A percentile compares a stretch with the other conserved stretches of the same genome.
Evolutionary conservation across 2,329 filamentous ascomycete species (phyloP).

Genomic region (Xylariaceae sp.): DNA sequence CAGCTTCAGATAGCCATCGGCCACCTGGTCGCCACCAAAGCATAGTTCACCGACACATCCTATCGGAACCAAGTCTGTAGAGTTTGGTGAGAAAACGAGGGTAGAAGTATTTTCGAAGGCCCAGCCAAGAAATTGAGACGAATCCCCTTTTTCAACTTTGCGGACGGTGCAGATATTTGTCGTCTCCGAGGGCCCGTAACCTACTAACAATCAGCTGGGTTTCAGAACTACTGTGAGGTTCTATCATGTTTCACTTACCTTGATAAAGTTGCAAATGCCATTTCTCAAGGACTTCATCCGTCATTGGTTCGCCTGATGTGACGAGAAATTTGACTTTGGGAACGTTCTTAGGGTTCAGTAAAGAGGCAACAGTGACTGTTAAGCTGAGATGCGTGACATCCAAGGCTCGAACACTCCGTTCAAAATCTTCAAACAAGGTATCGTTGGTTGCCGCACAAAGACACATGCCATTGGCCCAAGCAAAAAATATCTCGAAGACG

Average conservation of each 20-base stretch:
- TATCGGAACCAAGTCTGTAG: slow-evolving; percentile 56
- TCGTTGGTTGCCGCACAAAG: slow-evolving; percentile 76
- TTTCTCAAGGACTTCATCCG: slow-evolving; percentile 62
- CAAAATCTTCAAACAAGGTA: slow-evolving; percentile 69
- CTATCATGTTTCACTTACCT: slow-evolving; percentile 41
- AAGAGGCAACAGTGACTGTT: slow-evolving; percentile 78
- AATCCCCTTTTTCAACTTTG: slow-evolving; percentile 54
- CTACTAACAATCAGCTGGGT: slow-evolving; percentile 24
- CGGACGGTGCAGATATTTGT: slow-evolving; percentile 85
- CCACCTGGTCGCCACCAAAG: slow-evolving; percentile 82
- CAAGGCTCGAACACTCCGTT: slow-evolving; percentile 61
- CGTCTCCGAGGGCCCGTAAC: slow-evolving; percentile 81
- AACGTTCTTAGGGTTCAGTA: slow-evolving; percentile 67
- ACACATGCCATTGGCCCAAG: slow-evolving; percentile 75
- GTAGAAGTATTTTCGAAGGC: slow-evolving; percentile 74
- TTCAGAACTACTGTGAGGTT: background rate
- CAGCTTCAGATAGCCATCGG: slow-evolving; percentile 65
- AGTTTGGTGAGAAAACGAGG: slow-evolving; percentile 54
- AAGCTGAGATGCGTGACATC: slow-evolving; percentile 76
- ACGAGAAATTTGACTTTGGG: slow-evolving; percentile 73
- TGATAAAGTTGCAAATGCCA: slow-evolving; percentile 74
- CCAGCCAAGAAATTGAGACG: slow-evolving; percentile 73
- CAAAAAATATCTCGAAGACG: slow-evolving; percentile 86
- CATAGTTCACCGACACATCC: slow-evolving; percentile 81
- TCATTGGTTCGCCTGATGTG: slow-evolving; percentile 78